A percentile compares a stretch with the other conserved stretches of the same genome.
Conservation (phyloP, 2,329 filamentous ascomycete genomes). For the Scedosporium minutisporum region DNA sequence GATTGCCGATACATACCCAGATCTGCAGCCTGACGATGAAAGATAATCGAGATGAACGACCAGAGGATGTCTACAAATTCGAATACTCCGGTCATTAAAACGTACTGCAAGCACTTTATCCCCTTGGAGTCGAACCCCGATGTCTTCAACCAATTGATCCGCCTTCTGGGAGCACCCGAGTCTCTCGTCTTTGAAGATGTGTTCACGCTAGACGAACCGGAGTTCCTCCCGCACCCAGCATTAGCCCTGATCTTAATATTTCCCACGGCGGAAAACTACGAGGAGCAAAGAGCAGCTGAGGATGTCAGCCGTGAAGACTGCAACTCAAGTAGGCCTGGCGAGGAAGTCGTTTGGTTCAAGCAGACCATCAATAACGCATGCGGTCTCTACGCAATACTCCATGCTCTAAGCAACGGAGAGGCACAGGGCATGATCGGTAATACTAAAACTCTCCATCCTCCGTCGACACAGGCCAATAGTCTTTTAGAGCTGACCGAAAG, state of each 20-base stretch:
- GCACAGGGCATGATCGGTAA: slow-evolving; percentile 41
- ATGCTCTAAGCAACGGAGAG: slow-evolving; percentile 61
- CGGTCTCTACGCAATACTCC: slow-evolving; percentile 68
- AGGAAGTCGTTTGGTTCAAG: slow-evolving; percentile 72
- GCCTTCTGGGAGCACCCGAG: slow-evolving; percentile 60
- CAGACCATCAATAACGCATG: slow-evolving; percentile 80
- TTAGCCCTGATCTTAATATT: slow-evolving; percentile 74
- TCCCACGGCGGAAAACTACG: slow-evolving; percentile 45
- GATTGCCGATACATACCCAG: background rate
- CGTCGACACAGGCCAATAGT: background rate
- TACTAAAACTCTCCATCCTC: background rate
- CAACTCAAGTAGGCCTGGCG: slow-evolving; percentile 26
- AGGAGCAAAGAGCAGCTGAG: slow-evolving; percentile 19
- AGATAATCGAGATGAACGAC: background rate
- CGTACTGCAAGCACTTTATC: slow-evolving; percentile 22
- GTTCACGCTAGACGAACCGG: slow-evolving; percentile 67
- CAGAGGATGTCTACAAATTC: background rate
- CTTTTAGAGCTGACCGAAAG: background rate
- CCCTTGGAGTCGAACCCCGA: slow-evolving; percentile 57
- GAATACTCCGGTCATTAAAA: background rate
- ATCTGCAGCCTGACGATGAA: background rate
- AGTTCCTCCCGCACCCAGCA: slow-evolving; percentile 68
- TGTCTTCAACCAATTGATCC: slow-evolving; percentile 64
- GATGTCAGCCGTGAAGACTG: slow-evolving; percentile 18
- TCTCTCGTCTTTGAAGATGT: slow-evolving; percentile 71